Evolutionary conservation across 257 asterid species (phyloP).

Genomic region (Thymus mandschuricus): DNA sequence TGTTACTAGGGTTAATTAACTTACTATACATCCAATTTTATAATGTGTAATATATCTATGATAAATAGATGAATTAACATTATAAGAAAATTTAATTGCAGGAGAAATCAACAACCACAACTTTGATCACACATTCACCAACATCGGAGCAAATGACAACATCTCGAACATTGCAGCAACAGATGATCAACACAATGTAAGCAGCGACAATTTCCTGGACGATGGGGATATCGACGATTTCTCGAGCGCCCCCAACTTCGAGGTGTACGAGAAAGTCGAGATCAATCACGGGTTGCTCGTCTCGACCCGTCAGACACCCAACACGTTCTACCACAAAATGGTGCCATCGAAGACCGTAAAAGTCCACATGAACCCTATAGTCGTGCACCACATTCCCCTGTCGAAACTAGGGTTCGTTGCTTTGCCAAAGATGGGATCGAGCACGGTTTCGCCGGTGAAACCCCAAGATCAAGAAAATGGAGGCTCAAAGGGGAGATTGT

Average conservation of each 20-base stretch:
- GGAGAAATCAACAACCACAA: conserved; percentile 44
- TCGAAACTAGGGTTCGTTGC: conserved; percentile 27
- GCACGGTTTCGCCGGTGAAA: neutral
- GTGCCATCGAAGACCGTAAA: conserved; percentile 57
- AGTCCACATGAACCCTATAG: conserved; percentile 48
- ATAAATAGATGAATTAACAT: neutral
- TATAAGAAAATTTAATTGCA: conserved; percentile 15
- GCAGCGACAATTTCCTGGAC: conserved; percentile 45
- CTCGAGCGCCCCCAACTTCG: conserved; percentile 45
- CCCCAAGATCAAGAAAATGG: conserved; percentile 20
- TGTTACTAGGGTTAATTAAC: neutral
- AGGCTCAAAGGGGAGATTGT: conserved; percentile 25
- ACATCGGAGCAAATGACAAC: conserved; percentile 34
- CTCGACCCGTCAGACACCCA: conserved; percentile 58
- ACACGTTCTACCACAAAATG: conserved; percentile 59
- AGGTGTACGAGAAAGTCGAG: conserved; percentile 46
- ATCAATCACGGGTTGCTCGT: conserved; percentile 56
- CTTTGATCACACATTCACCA: conserved; percentile 31
- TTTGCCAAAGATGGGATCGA: conserved; percentile 17
- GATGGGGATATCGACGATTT: conserved; percentile 52
- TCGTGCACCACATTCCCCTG: conserved; percentile 22
- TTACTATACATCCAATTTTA: neutral
- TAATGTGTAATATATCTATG: neutral
- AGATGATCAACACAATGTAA: conserved; percentile 25
- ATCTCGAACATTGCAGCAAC: conserved; percentile 35